Conservation (phyloP, 768 basidiomycete genomes). For the Hirschioporus abietinus region DNA sequence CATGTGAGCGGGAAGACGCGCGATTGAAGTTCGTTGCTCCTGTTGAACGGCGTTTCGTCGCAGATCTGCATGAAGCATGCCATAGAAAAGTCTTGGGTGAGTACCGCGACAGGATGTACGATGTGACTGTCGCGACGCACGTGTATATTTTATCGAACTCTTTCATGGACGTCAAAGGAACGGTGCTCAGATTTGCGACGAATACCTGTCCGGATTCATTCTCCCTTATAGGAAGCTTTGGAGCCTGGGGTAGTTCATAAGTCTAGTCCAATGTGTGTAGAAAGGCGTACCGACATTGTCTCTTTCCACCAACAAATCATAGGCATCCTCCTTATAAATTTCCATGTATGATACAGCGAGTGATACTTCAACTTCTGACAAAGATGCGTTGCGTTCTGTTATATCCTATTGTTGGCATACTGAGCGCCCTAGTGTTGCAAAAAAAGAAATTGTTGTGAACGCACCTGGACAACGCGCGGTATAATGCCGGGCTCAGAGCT, state of each 20-base stretch:
- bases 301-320: conserved; percentile 79
- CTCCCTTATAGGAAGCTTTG: conserved; percentile 52
- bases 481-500: conserved; percentile 75
- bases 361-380: conserved; percentile 38
- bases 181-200: conserved; percentile 43
- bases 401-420: conserved; percentile 39
- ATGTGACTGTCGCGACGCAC: conserved; percentile 30
- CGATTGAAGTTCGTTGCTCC: conserved; percentile 84
- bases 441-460: conserved; percentile 13
- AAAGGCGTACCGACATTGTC: conserved; percentile 44
- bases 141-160: conserved; percentile 45
- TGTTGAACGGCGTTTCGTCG: conserved; percentile 73
- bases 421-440: not conserved
- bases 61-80: conserved; percentile 40
- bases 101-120: too few species aligned
- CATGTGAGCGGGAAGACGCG: conserved; percentile 84
- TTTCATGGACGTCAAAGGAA: conserved; percentile 32
- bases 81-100: too few species aligned
- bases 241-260: conserved; percentile 28
- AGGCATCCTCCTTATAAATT: conserved; percentile 89
- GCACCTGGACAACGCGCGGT: conserved; percentile 69
- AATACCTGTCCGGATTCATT: conserved; percentile 48
- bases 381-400: conserved; percentile 42
- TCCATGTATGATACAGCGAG: conserved; percentile 76
- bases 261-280: conserved; percentile 37